Evolutionary conservation across 805 yeast genomes (phyloP), one percentile per base, ranked within the genome.

Genomic region (Metschnikowia shivogae): DNA sequence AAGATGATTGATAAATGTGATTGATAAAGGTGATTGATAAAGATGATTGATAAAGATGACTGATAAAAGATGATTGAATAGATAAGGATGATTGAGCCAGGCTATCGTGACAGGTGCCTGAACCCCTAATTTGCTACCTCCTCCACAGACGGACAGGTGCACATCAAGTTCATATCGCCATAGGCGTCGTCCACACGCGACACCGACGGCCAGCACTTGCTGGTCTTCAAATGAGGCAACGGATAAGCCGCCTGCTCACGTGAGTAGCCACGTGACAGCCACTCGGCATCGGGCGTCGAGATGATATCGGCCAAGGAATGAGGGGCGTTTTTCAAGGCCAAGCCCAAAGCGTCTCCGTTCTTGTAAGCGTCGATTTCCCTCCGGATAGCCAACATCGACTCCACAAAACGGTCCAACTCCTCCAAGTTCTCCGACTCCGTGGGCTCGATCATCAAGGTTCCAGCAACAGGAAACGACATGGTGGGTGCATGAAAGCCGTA

Each of bases 401-500:
- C 89, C 45, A 89, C 83, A 67, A 93, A 92, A 59, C 97, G 78
- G 67, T 93, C 92, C 50, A 93, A 74, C 69, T 93, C 99, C 45
- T 76, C 86, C 59, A 84, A 68, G 60, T 89, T 81, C 70, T 93
- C 99, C 14, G 93, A 84, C 70, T 93, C 99, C 3, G 99, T 93
- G 48, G 99, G 99, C 71, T 93, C 99, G 52, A 93, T 81, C 99
- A 93, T 93, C 57, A 93, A 76, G 2, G 99, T 93, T 50, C 95
- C 96, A 5, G 97, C 92, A 42, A 93, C 95, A 8, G 99, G 99
- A 87, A 93, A 93, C 2, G 98, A 93, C 87, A 93, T 83, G 22
- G 99, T 93, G 50, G 99, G 99, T 1, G 97, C 97, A 67, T 93
- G 99, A 81, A 93, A 93, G 0, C 98, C 97, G 64, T 92, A 93